Base-by-base conservation (phyloP, 2,329 filamentous ascomycete genomes). In the Trichoderma sp. region DNA sequence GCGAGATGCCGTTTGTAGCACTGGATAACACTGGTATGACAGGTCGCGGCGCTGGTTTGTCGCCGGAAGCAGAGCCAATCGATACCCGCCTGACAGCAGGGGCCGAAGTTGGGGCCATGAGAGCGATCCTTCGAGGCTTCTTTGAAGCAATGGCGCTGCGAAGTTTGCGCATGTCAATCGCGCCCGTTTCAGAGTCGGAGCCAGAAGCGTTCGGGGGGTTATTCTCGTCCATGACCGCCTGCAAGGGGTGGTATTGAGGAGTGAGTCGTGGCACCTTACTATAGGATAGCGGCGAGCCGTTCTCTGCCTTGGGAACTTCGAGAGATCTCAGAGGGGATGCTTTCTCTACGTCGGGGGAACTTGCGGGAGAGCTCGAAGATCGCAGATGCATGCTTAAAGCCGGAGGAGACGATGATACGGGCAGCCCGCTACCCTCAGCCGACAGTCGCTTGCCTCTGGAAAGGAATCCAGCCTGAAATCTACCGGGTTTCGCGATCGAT, bases 381-480 rank as follows among this genome's bases (percentile, higher is more conserved):
- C 87, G 85, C 49, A 89, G 79, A 62, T 85, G 85, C 31, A 87
- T 82, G n/a, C 85, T 86, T 70, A 90, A 80, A 8, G 84, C 84
- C 16, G 88, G 86, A 1, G 86, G 82, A 16, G 82, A 81, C 13
- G 82, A 81, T 16, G 87, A 85, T 5, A 87, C 80, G 4, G 92
- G 91, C 3, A 91, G 93, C 63, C 87, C 89, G 57, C 86, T 83
- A 2, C 81, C 75, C n/a, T 33, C 29, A 16, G 55, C 35, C 2
- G 83, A 82, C 2, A 78, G 75, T 55, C 82, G 80, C 52, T 79
- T 73, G 43, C 74, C 75, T 76, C 87, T 87, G 82, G 92, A 89
- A 29, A 98, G 82, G 78, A 97, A 97, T 5, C 95, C 95, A 2
- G 94, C 87, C 75, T 97, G 92, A 81, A 98, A 98, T 55, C 95